A percentile compares a stretch with the other conserved stretches of the same genome.
phyloP scores from a whole-genome alignment of 148 eudicot genomes.

The Gaultheria prostrata region DNA sequence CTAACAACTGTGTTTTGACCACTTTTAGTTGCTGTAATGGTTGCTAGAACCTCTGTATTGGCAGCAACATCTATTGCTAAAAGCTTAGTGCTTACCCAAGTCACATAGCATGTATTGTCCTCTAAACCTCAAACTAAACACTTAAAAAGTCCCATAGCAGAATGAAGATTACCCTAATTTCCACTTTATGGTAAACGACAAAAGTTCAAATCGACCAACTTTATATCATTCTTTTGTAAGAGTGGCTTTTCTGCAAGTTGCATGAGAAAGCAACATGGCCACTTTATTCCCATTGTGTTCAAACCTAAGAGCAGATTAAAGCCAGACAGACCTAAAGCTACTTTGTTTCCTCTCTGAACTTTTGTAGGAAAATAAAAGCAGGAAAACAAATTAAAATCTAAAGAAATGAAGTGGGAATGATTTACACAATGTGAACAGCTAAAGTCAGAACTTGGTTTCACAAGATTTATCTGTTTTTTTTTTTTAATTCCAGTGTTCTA shows the following conservation, averaged over 20 bases:
- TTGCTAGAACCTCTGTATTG: constrained; percentile 17
- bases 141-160: neutral
- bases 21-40: neutral
- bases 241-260: constrained; percentile 21
- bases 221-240: neutral
- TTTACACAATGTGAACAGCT: neutral
- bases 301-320: constrained; percentile 1
- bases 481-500: neutral
- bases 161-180: constrained; percentile 4
- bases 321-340: constrained; percentile 13
- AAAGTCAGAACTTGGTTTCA: neutral
- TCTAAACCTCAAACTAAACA: constrained; percentile 18
- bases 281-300: constrained; percentile 7
- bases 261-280: constrained; percentile 14
- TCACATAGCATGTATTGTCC: constrained; percentile 7
- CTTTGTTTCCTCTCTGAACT: neutral
- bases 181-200: neutral
- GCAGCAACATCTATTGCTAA: neutral
- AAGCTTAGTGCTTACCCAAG: constrained; percentile 10
- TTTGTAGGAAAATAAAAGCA: neutral
- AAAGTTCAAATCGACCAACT: neutral
- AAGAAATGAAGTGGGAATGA: neutral
- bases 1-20: neutral
- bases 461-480: neutral
- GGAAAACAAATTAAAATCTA: neutral